Evolutionary conservation across 2,329 filamentous ascomycete genomes (phyloP).

Genomic region (Celoporthe dispersa): DNA sequence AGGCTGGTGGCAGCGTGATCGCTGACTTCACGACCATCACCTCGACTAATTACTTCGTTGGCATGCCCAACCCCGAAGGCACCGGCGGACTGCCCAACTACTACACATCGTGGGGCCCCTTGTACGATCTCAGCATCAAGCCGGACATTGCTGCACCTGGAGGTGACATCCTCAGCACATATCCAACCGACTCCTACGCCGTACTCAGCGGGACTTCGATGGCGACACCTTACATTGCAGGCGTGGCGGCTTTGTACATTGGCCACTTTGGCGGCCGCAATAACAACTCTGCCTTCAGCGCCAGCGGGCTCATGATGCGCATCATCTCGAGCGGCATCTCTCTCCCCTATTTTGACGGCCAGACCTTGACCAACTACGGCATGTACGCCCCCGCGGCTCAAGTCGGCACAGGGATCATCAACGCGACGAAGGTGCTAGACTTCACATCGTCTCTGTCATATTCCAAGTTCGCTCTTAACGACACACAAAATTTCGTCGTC

Average conservation of each 20-base stretch:
- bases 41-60: slow-evolving; percentile 29
- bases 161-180: slow-evolving; percentile 49
- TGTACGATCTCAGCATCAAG: slow-evolving; percentile 45
- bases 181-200: slow-evolving; percentile 40
- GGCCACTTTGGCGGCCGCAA: slow-evolving; percentile 26
- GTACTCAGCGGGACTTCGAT: slow-evolving; percentile 52
- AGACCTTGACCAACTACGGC: slow-evolving; percentile 23
- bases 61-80: slow-evolving; percentile 34
- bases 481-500: slow-evolving; percentile 48
- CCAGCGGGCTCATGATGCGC: slow-evolving; percentile 19
- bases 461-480: slow-evolving; percentile 53
- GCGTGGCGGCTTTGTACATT: slow-evolving; percentile 41
- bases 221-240: slow-evolving; percentile 50
- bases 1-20: slow-evolving; percentile 29
- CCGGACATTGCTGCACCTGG: slow-evolving; percentile 46
- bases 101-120: slow-evolving; percentile 47
- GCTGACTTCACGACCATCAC: slow-evolving; percentile 31
- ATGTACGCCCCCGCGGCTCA: slow-evolving; percentile 45
- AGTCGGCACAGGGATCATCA: slow-evolving; percentile 52
- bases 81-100: slow-evolving; percentile 38
- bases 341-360: slow-evolving; percentile 15
- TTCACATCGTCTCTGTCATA: slow-evolving; percentile 45
- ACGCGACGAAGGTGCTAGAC: slow-evolving; percentile 50
- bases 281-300: slow-evolving; percentile 15
- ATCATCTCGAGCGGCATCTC: slow-evolving; percentile 18